Percentiles rank a stretch among this genome's conserved stretches.
Conservation (phyloP, 1,284 basidiomycete species). For the Sanghuangporus sanghuang region DNA sequence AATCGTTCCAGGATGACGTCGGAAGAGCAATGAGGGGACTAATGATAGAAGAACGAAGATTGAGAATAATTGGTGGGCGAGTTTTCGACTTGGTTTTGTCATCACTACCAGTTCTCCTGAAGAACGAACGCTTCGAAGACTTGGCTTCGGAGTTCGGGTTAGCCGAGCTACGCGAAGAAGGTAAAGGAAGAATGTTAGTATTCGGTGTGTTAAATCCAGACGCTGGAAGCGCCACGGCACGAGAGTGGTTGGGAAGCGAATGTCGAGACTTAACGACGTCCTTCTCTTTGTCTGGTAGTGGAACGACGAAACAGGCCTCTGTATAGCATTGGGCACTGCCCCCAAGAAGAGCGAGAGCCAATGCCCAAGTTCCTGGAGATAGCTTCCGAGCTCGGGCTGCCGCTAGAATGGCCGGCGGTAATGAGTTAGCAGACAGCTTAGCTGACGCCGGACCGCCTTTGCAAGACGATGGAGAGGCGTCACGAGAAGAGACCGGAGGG, state of each 20-base stretch:
- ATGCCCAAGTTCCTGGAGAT: slow-evolving; percentile 50
- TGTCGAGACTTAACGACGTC: neutral
- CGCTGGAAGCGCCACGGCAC: neutral
- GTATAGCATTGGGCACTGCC: slow-evolving; percentile 57
- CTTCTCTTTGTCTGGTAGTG: neutral
- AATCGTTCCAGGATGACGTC: neutral
- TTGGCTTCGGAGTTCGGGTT: neutral
- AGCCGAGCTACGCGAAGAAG: neutral
- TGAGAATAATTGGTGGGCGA: slow-evolving; percentile 26
- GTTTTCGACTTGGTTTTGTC: slow-evolving; percentile 23
- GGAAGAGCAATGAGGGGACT: neutral
- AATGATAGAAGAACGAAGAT: neutral
- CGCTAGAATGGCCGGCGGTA: neutral
- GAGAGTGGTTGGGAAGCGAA: neutral
- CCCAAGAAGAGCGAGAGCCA: slow-evolving; percentile 48
- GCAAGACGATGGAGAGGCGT: neutral
- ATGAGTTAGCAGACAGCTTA: neutral
- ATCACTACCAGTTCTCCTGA: neutral
- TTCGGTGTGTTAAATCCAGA: neutral
- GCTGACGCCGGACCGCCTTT: neutral
- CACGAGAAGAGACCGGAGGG: slow-evolving; percentile 3
- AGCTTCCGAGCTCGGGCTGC: slow-evolving; percentile 12
- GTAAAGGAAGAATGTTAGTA: neutral
- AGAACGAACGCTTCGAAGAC: neutral
- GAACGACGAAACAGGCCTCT: slow-evolving; percentile 51